Base-by-base conservation (phyloP, 331 rosid species). In the Pyrus hybrid region DNA sequence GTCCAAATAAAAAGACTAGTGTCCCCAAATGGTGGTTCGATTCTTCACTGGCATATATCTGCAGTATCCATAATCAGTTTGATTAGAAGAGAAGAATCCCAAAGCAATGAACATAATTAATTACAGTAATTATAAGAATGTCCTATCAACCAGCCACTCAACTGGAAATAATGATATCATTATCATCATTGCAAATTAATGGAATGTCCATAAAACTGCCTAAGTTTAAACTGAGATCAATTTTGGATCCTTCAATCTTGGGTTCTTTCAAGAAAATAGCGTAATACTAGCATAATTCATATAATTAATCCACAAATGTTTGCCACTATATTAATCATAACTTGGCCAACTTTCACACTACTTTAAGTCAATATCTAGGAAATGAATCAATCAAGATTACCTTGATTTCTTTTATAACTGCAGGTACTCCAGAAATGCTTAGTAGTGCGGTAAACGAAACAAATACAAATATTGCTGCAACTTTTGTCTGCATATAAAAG, bases 351-450 rank as follows among this genome's bases (percentile, higher is more conserved):
- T 58, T 63, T 72, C 72, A 45, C n/a, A 58, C 70, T 54, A 25
- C 16, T 11, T 32, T 26, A 49, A 68, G 64, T 33, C n/a, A 47
- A 70, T 17, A 33, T 11, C 4, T 56, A 13, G 41, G 7, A 76
- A 67, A 45, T 67, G 16, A 26, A 10, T 61, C 26, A 66, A 53
- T 20, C 63, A 51, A 7, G 22, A 71, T 72, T 85, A 91, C 99
- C 99, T 90, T 87, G 77, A 94, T 80, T 81, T 94, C 99, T 80
- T 87, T 92, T 85, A 81, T 69, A 47, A 92, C 87, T 54, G 97
- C 95, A 61, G 97, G 96, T 76, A 89, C 90, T 78, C 97, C 93
- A 68, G 97, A 95, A 71, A 92, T 89, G 86, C 97, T 92, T 77
- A 94, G 93, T 83, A 94, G 96, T 60, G 97, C 88, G 16, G 96